These are phyloP conservation scores for Rhizoclosmatium sp. DNA, from an alignment of 192 early-diverging fungal genomes.

Conservation along the genomic window DNA sequence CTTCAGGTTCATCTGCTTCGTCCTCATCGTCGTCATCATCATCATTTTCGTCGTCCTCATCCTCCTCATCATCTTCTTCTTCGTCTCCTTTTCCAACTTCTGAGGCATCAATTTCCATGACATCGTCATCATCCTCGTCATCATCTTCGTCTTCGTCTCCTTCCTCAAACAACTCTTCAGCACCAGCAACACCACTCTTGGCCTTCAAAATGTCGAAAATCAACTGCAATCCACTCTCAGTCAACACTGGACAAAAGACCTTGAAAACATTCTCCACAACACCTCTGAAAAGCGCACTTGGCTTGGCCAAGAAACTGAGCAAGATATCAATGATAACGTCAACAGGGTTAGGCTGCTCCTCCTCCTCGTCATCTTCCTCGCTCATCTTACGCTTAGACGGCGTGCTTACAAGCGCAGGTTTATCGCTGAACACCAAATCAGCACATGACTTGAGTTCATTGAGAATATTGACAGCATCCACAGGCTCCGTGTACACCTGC, in stretches of 20 bases:
- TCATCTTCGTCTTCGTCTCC: constrained; percentile 63
- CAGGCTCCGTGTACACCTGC: constrained; percentile 69
- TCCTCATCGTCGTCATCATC: constrained; percentile 58
- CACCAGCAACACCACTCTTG: constrained; percentile 61
- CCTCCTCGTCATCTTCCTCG: constrained; percentile 53
- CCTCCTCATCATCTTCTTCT: constrained; percentile 62
- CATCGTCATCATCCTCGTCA: constrained; percentile 58
- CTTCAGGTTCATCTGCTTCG: constrained; percentile 57
- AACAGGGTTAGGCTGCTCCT: constrained; percentile 78
- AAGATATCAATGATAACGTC: constrained; percentile 95
- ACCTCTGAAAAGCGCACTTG: constrained; percentile 75
- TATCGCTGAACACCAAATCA: constrained; percentile 65
- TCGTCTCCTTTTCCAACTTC: constrained; percentile 35
- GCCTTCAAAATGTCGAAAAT: constrained; percentile 69
- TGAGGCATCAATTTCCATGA: constrained; percentile 28
- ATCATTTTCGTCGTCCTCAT: constrained; percentile 53
- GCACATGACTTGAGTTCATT: constrained; percentile 81
- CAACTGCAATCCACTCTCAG: constrained; percentile 76
- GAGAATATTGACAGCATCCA: constrained; percentile 68
- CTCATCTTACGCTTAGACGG: constrained; percentile 38
- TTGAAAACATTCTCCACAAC: constrained; percentile 87
- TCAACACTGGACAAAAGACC: constrained; percentile 78
- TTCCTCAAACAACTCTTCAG: constrained; percentile 66
- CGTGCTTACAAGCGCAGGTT: constrained; percentile 7
- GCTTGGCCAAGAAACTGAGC: constrained; percentile 85